Base-by-base conservation (phyloP, 2,329 filamentous ascomycete genomes). In the Penicillium palitans region DNA sequence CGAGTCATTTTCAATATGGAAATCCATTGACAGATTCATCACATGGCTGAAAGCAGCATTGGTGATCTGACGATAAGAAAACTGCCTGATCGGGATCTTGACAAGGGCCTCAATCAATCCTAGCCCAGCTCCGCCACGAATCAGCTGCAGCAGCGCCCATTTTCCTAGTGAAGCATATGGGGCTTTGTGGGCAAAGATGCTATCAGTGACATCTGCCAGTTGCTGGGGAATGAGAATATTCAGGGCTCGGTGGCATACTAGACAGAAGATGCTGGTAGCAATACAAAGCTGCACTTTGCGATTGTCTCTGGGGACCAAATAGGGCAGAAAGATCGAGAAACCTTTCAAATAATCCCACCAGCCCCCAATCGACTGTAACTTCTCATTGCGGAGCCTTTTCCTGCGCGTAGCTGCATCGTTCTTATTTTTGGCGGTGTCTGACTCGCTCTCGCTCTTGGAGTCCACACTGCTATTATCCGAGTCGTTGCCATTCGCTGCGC, bases 1-100 rank as follows among this genome's bases (percentile, higher is more conserved):
- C 1, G 84, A 86, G 55, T 84, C 82, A 60, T 87, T 87, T 44
- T 82, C 81, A 13, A 84, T 83, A 67, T 90, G 88, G 55, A 89
- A 90, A 59, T 89, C 85, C 76, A 87, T 87, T 0, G 85, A 87
- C 0, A 90, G 77, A n/a, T 76, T 79, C 80, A 90, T 84, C 29
- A 90, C 81, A 59, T 90, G 87, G 55, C 80, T 78, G 67, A 89
- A 90, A 0, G 87, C 83, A 2, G 84, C 80, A 2, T 82, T 81
- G 7, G 80, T 83, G 41, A 90, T 79, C 17, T 81, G 78, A 41
- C 81, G 79, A 59, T 85, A 84, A 0, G 83, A 80, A 60, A 81
- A 83, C 57, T 85, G 83, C 41, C 81, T 77, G 33, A 87, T 74
- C 1, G 82, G 80, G 31, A 81, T 74, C 70, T 59, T 61, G 35